Evolutionary conservation across 805 yeast species (phyloP).

Genomic region (Sporopachydermia lactativora): DNA sequence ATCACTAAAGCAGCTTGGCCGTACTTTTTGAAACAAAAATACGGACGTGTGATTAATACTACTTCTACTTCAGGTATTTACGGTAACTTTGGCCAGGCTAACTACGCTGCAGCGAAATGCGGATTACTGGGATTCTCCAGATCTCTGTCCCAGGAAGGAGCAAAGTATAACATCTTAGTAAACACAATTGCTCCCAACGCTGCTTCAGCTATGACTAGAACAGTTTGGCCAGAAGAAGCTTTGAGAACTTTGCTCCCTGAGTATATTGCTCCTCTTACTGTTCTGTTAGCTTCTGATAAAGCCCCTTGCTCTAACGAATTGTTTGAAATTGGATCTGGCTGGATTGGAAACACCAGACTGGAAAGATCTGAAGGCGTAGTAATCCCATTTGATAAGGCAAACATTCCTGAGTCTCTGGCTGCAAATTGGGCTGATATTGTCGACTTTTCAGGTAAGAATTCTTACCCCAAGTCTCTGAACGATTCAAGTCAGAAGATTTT

Average conservation of each 20-base stretch:
- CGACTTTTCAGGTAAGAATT: constrained; percentile 47
- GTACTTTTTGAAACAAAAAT: constrained; percentile 57
- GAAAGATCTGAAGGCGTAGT: constrained; percentile 84
- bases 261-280: constrained; percentile 83
- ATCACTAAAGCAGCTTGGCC: constrained; percentile 92
- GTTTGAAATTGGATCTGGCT: constrained; percentile 92
- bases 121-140: constrained; percentile 77
- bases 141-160: constrained; percentile 87
- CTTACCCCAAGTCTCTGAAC: constrained; percentile 45
- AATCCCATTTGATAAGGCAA: constrained; percentile 27
- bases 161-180: constrained; percentile 56
- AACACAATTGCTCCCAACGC: constrained; percentile 95
- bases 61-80: constrained; percentile 94
- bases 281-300: constrained; percentile 61
- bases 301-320: constrained; percentile 65
- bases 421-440: constrained; percentile 53
- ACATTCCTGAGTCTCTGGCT: constrained; percentile 55
- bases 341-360: constrained; percentile 93
- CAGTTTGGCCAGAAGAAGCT: constrained; percentile 70
- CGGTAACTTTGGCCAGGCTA: constrained; percentile 96
- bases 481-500: constrained; percentile 76
- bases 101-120: constrained; percentile 87
- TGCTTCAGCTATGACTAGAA: constrained; percentile 92
- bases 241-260: constrained; percentile 74
- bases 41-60: constrained; percentile 76